Evolutionary conservation across 2,329 filamentous ascomycete genomes (phyloP).

Genomic region (Venturia effusa): DNA sequence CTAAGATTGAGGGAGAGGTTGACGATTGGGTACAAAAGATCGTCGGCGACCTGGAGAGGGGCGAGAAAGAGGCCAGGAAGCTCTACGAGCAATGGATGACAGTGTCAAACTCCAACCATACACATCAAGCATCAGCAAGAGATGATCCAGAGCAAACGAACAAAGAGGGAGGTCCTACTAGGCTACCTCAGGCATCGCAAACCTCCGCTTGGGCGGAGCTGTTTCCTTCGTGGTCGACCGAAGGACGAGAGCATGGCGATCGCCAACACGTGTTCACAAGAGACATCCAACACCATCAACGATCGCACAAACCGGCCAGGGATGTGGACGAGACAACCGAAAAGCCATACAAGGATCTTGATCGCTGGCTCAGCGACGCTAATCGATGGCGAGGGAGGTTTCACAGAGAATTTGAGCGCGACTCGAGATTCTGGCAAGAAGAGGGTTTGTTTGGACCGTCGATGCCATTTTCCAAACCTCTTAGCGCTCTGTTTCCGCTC

Average conservation of each 20-base stretch:
- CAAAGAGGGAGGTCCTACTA: neutral
- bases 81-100: conserved; percentile 7
- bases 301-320: neutral
- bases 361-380: neutral
- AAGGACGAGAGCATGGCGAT: neutral
- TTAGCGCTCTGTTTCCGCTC: conserved; percentile 7
- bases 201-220: conserved; percentile 4
- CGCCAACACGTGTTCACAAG: neutral
- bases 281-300: neutral
- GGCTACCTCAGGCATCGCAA: neutral
- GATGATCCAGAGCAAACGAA: neutral
- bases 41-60: neutral
- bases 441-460: conserved; percentile 6
- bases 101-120: neutral
- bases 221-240: conserved; percentile 5
- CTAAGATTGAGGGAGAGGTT: neutral
- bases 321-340: neutral
- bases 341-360: neutral
- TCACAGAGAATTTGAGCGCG: neutral
- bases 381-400: neutral
- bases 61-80: conserved; percentile 6
- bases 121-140: neutral
- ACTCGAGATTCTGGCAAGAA: neutral
- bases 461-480: conserved; percentile 4
- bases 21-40: conserved; percentile 7